Evolutionary conservation across 768 basidiomycete species (phyloP), one percentile per base, ranked within the genome.

Genomic region (Mycena epipterygia): DNA sequence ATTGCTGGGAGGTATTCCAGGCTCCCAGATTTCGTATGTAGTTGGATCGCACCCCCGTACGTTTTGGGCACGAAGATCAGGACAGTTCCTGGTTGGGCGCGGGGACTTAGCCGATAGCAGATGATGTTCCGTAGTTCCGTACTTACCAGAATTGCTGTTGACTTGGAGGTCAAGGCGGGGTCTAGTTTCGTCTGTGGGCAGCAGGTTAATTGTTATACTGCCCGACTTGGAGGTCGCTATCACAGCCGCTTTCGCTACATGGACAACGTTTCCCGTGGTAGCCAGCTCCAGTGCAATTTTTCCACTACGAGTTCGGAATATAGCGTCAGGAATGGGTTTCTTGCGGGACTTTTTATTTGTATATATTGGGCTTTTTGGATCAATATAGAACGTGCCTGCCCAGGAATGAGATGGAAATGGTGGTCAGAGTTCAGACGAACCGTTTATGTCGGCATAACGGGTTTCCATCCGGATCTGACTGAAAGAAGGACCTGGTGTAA

Each of bases 281-380:
- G 77, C 84, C 16, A 84, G 72, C 39, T 82, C 77, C 37, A 88
- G 58, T 8, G 76, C 76, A 56, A 86, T 84, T 27, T 76, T 69
- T 9, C 83, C 86, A 44, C 81, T 79, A 41, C 82, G 83, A 57
- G 86, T 82, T 21, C 78, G 83, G 73, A 87, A 85, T 48, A 83
- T 85, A 58, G 76, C 63, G 60, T 73, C 70, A 3, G 76, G 77
- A 14, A 62, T 42, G 11, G 75, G 71, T 41, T 75, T 77, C 16
- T 79, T 77, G 48, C 78, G 75, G 68, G 55, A 78, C 46, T 74
- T 77, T n/a, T 65, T 67, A 25, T 68, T 70, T 33, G 60, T 57
- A 37, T 68, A 57, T 19, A 80, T 78, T 46, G 82, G 79, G 25
- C 76, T 72, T 25, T 73, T 73, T 32, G 88, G 84, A 66, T 84